These are phyloP conservation scores for Neurospora sp. DNA, from an alignment of 495 filamentous ascomycete species.

Conservation along the genomic window DNA sequence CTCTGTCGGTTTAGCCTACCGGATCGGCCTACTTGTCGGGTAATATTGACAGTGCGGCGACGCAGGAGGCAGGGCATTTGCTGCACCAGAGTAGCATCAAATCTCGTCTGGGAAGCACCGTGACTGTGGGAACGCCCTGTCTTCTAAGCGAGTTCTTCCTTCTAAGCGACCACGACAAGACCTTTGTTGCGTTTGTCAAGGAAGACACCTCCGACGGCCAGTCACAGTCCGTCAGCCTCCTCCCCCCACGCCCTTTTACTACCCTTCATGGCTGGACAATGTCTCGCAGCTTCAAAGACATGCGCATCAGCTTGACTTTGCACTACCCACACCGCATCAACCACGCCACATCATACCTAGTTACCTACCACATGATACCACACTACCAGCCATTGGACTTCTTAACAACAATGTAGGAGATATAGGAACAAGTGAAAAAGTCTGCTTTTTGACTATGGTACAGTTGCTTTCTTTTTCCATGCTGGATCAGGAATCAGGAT, in stretches of 20 bases:
- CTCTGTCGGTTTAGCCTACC: background rate
- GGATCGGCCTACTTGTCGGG: background rate
- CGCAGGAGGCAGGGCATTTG: background rate
- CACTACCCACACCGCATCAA: background rate
- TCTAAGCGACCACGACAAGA: background rate
- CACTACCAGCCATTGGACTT: background rate
- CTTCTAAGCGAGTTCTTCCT: background rate
- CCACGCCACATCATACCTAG: background rate
- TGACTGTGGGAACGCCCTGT: background rate
- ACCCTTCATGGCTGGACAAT: background rate
- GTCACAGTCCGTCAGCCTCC: background rate
- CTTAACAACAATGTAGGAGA: background rate
- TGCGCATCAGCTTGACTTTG: background rate
- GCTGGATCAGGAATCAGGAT: background rate
- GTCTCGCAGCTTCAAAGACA: background rate
- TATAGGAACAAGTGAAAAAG: background rate
- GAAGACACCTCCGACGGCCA: background rate
- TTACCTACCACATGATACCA: background rate
- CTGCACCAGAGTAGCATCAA: background rate
- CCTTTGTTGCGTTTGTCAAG: background rate
- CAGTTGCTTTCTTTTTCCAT: background rate
- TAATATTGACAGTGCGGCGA: background rate
- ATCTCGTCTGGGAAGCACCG: background rate
- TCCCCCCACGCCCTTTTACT: background rate
- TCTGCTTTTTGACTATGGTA: background rate